Percentiles rank a stretch among this genome's conserved stretches.
phyloP scores from a whole-genome alignment of 495 filamentous ascomycete genomes.

The Cudoniella acicularis region DNA sequence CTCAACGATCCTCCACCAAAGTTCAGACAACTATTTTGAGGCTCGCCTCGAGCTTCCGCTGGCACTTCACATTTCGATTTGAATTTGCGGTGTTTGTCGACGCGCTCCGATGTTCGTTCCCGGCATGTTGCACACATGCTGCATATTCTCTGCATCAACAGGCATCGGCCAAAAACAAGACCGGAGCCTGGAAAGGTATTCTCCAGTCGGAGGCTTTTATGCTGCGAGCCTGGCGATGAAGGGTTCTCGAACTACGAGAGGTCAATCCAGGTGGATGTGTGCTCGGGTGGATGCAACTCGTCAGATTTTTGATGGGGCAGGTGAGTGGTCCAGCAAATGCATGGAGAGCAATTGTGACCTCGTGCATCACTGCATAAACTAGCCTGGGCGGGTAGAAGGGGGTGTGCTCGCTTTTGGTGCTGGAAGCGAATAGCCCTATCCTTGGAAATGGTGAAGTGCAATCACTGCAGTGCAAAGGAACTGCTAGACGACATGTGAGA shows the following conservation, averaged over 20 bases:
- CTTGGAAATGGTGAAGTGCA: background rate
- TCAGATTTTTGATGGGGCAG: background rate
- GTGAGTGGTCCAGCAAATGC: background rate
- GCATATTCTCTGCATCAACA: background rate
- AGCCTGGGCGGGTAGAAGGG: slow-evolving; percentile 2
- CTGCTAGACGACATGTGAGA: too few relatives aligned
- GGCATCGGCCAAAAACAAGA: background rate
- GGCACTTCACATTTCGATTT: too few relatives aligned
- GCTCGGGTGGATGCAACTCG: background rate
- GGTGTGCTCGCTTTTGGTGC: background rate
- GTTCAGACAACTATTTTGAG: background rate
- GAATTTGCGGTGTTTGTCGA: background rate
- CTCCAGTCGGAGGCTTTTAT: background rate
- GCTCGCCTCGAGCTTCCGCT: background rate
- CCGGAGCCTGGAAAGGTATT: background rate
- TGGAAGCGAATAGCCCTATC: background rate
- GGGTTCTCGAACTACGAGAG: background rate
- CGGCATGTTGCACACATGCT: background rate
- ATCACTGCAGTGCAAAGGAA: too few relatives aligned
- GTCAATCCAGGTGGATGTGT: background rate
- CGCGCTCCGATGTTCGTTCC: background rate
- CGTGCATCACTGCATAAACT: background rate
- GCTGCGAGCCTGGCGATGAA: background rate
- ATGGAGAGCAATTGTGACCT: background rate
- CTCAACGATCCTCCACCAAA: background rate